Percentiles rank a stretch among this genome's conserved stretches.
These are phyloP conservation scores for Hordeum vulgare DNA, from an alignment of 176 grass and related monocot genomes.

Conservation along the genomic window DNA sequence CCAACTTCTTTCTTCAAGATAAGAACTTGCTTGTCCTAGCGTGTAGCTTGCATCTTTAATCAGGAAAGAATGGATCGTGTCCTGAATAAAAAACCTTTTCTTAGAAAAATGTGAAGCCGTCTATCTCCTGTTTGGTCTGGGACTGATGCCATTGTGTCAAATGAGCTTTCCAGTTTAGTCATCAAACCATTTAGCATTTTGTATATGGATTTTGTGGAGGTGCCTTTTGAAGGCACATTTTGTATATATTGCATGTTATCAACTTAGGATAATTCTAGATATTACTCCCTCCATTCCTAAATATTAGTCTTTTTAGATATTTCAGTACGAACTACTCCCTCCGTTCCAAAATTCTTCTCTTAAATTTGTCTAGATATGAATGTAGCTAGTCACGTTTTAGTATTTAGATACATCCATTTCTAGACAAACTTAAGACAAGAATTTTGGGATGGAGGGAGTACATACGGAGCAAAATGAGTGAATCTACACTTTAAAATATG, in stretches of 20 bases:
- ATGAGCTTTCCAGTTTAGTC: background rate
- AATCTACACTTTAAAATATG: no score
- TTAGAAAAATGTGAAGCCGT: background rate
- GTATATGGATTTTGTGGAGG: background rate
- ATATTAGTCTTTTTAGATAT: no score
- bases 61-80: background rate
- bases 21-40: background rate
- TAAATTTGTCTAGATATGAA: no score
- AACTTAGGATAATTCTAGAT: slow-evolving; percentile 1
- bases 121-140: background rate
- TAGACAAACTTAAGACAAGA: no score
- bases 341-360: no score
- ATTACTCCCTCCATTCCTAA: no score
- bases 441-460: no score
- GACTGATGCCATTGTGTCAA: background rate
- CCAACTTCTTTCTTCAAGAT: background rate
- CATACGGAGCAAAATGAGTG: no score
- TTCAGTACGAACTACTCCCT: no score
- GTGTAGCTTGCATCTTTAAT: background rate
- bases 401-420: no score
- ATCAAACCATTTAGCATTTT: background rate
- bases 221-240: background rate
- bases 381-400: no score
- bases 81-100: background rate
- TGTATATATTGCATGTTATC: background rate